Base-by-base conservation (phyloP, 2,329 filamentous ascomycete genomes). In the Sclerotinia nivalis region DNA sequence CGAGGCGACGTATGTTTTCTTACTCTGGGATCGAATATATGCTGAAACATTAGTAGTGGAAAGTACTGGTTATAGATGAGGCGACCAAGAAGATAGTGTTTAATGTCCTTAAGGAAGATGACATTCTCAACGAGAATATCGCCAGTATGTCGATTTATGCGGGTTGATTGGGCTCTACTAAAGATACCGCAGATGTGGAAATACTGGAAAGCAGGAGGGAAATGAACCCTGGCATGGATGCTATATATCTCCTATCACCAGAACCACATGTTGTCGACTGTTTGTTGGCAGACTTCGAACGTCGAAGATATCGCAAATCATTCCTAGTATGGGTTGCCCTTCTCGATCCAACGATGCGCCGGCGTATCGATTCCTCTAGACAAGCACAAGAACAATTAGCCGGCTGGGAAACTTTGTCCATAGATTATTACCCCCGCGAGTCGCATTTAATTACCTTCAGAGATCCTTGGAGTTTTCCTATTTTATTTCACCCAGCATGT, bases 71-170 rank as follows among this genome's bases (percentile, higher is more conserved):
- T 67, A 85, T 97, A 77, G 96, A 99, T 82, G 89, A 92, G 75
- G 86, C 84, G 69, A 94, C 93, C 79, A 90, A 90, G 80, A 94
- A 91, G 80, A 87, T 99, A 76, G 86, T 99, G 76, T 91, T 97
- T 82, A 97, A 95, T 84, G 91, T 93, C 60, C 88, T 95, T 79
- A 95, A 93, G 77, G 92, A 97, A 84, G 95, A 99, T 87, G 93
- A 97, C 78, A 96, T 99, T 75, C 90, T 99, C 82, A 96, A 97
- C 80, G 89, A 93, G 82, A 97, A 97, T 80, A 92, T 99, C 81
- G 95, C 94, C 75, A 97, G 94, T 97, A 76, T 59, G 77, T 77
- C n/a, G 5, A 43, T 22, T 37, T 60, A 25, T 22, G 25, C n/a
- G 25, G 22, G 9, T 20, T 47, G 43, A 22, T 28, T 28, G 65